Conservation (phyloP, 169 alveolate genomes). For the Plasmodium yoelii region DNA sequence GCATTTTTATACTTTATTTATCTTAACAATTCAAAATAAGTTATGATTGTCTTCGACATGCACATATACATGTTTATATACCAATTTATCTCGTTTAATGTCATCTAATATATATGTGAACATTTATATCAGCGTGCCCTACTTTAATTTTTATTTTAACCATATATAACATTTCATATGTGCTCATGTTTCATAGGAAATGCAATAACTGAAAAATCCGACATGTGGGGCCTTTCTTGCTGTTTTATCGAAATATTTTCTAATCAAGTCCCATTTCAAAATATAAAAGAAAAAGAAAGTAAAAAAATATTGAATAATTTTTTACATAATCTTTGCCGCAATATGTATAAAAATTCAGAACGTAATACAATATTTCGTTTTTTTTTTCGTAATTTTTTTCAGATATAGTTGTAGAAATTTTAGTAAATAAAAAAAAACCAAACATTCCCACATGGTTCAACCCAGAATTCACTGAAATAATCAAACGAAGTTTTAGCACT, state of each 20-base stretch:
- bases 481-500: constrained; percentile 71
- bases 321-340: too few relatives aligned
- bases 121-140: background rate
- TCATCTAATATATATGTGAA: background rate
- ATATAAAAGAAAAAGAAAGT: constrained; percentile 82
- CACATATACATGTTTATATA: background rate
- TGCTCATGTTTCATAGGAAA: constrained; percentile 10
- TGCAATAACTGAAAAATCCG: constrained; percentile 85
- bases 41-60: background rate
- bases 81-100: background rate
- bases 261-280: constrained; percentile 87
- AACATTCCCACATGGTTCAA: constrained; percentile 78
- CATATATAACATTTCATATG: background rate
- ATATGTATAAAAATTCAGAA: background rate
- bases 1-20: background rate
- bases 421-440: constrained; percentile 77
- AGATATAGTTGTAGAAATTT: constrained; percentile 76
- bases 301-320: background rate
- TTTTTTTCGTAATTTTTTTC: background rate
- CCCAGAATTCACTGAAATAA: constrained; percentile 46
- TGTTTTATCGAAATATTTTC: constrained; percentile 88
- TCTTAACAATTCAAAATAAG: too few relatives aligned
- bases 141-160: background rate
- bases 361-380: background rate
- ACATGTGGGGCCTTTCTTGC: constrained; percentile 88